Percentiles rank a stretch among this genome's conserved stretches.
Conservation (phyloP, 768 basidiomycete species). For the Xerocomellus amylosporus region DNA sequence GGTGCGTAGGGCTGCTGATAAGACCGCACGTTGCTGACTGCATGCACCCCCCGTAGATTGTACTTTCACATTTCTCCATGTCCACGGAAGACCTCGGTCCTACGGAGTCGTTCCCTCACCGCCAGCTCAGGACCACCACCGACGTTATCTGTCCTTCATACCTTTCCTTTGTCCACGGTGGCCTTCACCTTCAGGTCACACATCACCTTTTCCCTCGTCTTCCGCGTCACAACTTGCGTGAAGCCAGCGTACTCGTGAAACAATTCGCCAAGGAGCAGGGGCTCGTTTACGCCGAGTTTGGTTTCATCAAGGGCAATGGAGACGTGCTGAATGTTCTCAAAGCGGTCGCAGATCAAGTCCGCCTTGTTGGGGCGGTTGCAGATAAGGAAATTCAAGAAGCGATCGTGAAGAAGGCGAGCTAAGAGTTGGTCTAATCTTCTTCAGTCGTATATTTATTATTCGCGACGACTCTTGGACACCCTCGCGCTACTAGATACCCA, state of each 20-base stretch:
- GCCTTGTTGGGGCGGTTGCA: slow-evolving; percentile 79
- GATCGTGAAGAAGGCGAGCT: slow-evolving; percentile 45
- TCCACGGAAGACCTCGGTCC: slow-evolving; percentile 91
- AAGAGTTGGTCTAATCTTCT: background rate
- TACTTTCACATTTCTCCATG: slow-evolving; percentile 95
- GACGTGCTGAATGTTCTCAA: slow-evolving; percentile 80
- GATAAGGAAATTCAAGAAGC: slow-evolving; percentile 67
- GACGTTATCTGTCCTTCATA: slow-evolving; percentile 87
- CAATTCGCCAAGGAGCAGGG: slow-evolving; percentile 84
- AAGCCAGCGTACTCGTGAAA: slow-evolving; percentile 82
- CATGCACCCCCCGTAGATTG: slow-evolving; percentile 54
- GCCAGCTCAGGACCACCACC: slow-evolving; percentile 95
- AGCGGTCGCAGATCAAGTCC: slow-evolving; percentile 85
- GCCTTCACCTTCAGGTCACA: slow-evolving; percentile 96
- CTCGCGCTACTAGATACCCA: slow-evolving; percentile 16
- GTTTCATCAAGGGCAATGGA: slow-evolving; percentile 81
- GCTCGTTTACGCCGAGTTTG: slow-evolving; percentile 87
- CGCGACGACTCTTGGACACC: background rate
- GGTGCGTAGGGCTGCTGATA: slow-evolving; percentile 43
- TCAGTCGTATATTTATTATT: background rate
- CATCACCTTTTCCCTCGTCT: slow-evolving; percentile 96
- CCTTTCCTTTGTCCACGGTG: slow-evolving; percentile 90
- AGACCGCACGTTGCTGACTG: slow-evolving; percentile 1
- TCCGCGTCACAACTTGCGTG: slow-evolving; percentile 87
- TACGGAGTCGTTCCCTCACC: slow-evolving; percentile 85